Percentiles rank a stretch among this genome's conserved stretches.
These are phyloP conservation scores for Passiflora organensis DNA, from an alignment of 345 rosid genomes.

Conservation along the genomic window DNA sequence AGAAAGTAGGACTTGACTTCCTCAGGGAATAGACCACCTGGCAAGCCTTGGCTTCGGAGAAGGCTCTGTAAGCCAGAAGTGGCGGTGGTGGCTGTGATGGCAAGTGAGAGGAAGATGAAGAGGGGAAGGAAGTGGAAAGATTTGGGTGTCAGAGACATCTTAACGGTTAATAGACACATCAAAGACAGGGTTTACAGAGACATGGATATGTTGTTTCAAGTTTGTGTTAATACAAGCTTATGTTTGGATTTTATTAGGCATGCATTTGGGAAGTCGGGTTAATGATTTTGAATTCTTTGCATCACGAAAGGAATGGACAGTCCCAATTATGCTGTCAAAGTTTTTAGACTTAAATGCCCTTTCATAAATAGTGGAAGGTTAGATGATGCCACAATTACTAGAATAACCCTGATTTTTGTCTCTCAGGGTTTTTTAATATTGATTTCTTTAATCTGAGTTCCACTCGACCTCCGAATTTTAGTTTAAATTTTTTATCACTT, in stretches of 20 bases:
- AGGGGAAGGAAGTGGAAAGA: slow-evolving; percentile 10
- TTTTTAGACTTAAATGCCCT: not conserved
- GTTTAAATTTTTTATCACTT: no score
- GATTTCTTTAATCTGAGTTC: no score
- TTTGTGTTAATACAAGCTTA: not conserved
- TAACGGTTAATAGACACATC: no score
- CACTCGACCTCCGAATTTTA: no score
- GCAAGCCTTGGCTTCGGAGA: slow-evolving; percentile 68
- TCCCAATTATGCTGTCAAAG: not conserved
- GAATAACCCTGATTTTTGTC: no score
- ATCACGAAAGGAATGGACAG: not conserved
- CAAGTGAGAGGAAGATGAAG: slow-evolving; percentile 20
- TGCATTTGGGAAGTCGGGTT: not conserved
- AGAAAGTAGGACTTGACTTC: slow-evolving; percentile 54
- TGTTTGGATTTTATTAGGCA: not conserved
- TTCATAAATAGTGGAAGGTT: not conserved
- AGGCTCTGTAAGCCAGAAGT: slow-evolving; percentile 47
- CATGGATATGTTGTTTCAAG: not conserved
- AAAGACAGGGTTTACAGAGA: not conserved
- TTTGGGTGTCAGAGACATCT: slow-evolving; percentile 27
- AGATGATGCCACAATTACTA: no score
- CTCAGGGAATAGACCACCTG: slow-evolving; percentile 73
- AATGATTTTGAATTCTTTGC: not conserved
- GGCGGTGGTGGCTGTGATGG: slow-evolving; percentile 13
- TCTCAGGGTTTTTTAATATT: no score